phyloP scores from a whole-genome alignment of 441 rosid genomes.

The Bocquillonia castaneifolia region DNA sequence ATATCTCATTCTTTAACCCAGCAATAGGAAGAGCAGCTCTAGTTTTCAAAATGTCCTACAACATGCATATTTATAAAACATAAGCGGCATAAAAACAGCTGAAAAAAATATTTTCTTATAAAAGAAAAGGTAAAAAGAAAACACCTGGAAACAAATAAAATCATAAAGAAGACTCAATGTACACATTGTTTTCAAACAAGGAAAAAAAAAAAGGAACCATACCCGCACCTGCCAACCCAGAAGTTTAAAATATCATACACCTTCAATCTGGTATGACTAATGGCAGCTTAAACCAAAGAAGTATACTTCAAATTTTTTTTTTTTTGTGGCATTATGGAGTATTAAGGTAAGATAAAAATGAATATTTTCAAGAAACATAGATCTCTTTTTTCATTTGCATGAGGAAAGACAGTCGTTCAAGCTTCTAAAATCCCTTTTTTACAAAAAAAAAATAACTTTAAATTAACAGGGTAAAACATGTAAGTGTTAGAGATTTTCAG shows the following conservation, averaged over 20 bases:
- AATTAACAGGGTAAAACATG: neutral
- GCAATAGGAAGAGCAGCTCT: slow-evolving; percentile 77
- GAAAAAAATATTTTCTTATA: neutral
- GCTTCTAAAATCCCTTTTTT: neutral
- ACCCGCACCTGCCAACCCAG: neutral
- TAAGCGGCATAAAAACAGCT: neutral
- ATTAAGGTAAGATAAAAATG: neutral
- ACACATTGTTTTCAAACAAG: neutral
- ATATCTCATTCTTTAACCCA: slow-evolving; percentile 58
- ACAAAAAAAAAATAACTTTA: neutral
- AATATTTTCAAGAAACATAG: neutral
- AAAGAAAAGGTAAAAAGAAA: neutral
- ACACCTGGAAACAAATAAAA: neutral
- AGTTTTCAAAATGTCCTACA: slow-evolving; percentile 58
- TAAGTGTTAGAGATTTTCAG: neutral
- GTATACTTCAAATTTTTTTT: neutral
- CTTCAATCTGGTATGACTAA: neutral
- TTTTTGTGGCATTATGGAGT: neutral
- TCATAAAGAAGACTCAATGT: neutral
- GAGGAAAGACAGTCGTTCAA: neutral
- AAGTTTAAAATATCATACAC: neutral
- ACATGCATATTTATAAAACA: neutral
- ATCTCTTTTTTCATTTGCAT: neutral
- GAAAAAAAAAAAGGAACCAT: neutral
- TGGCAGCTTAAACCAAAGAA: neutral